phyloP scores from a whole-genome alignment of 495 filamentous ascomycete species.

The Hyaloscypha finlandica region DNA sequence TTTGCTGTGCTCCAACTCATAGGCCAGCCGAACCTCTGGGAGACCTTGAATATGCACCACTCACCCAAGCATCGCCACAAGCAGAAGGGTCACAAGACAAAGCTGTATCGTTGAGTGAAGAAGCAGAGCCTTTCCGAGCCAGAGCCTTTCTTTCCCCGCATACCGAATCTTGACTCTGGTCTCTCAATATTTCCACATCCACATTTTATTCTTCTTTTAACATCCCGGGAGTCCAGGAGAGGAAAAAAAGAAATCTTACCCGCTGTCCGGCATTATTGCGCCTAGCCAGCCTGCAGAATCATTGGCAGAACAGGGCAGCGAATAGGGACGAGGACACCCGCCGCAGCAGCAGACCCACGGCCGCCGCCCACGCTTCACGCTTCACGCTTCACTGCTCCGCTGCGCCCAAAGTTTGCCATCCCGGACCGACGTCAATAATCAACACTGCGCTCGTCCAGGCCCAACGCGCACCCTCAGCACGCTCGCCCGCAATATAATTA shows the following conservation, averaged over 20 bases:
- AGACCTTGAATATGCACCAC: slow-evolving; percentile 7
- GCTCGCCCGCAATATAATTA: neutral
- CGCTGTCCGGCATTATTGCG: neutral
- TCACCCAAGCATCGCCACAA: slow-evolving; percentile 14
- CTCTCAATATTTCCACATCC: neutral
- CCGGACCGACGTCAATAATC: neutral
- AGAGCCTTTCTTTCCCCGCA: neutral
- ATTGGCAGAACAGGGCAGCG: neutral
- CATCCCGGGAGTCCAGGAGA: neutral
- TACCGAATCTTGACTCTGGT: neutral
- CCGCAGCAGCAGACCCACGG: neutral
- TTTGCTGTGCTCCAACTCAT: slow-evolving; percentile 6
- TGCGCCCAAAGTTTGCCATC: neutral
- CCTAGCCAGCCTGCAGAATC: neutral
- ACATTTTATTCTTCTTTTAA: neutral
- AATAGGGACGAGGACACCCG: neutral
- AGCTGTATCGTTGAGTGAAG: neutral
- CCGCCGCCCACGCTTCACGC: too few relatives aligned
- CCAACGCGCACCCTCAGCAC: neutral
- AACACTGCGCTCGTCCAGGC: neutral
- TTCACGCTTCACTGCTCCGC: neutral
- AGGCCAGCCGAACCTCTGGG: neutral
- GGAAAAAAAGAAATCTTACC: neutral
- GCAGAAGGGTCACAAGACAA: slow-evolving; percentile 9
- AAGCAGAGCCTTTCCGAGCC: neutral